A percentile compares a stretch with the other conserved stretches of the same genome.
phyloP scores from a whole-genome alignment of 2,329 filamentous ascomycete genomes.

The Nemania bipapillata region DNA sequence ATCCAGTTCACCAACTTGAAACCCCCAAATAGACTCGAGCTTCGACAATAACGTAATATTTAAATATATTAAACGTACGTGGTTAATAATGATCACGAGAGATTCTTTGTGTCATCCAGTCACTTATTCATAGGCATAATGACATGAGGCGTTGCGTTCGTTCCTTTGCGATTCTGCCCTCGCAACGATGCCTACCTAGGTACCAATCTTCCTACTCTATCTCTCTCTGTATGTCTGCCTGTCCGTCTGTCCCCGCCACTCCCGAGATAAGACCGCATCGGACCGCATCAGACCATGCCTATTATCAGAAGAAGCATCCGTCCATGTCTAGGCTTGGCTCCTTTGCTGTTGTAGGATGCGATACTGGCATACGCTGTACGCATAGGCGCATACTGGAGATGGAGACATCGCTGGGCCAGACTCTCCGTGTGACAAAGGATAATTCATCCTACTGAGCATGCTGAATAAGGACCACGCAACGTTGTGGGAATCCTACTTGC shows the following conservation, averaged over 20 bases:
- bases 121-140: not conserved
- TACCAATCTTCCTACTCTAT: too few species aligned
- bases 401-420: conserved; percentile 14
- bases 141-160: not conserved
- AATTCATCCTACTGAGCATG: conserved; percentile 7
- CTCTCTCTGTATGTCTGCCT: too few species aligned
- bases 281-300: too few species aligned
- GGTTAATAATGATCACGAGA: not conserved
- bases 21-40: conserved; percentile 1
- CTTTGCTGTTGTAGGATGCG: conserved; percentile 27
- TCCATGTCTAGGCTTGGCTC: conserved; percentile 9
- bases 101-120: not conserved
- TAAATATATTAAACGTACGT: not conserved
- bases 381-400: conserved; percentile 5
- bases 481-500: conserved; percentile 10
- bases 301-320: not conserved
- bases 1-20: not conserved
- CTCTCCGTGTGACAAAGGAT: conserved; percentile 27
- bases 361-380: not conserved
- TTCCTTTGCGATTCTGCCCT: conserved; percentile 7
- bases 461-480: conserved; percentile 10
- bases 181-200: not conserved
- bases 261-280: conserved; percentile 29
- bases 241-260: conserved; percentile 3
- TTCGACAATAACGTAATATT: not conserved